phyloP scores from a whole-genome alignment of 2,329 filamentous ascomycete genomes.

The Cryphonectria carpinicola region DNA sequence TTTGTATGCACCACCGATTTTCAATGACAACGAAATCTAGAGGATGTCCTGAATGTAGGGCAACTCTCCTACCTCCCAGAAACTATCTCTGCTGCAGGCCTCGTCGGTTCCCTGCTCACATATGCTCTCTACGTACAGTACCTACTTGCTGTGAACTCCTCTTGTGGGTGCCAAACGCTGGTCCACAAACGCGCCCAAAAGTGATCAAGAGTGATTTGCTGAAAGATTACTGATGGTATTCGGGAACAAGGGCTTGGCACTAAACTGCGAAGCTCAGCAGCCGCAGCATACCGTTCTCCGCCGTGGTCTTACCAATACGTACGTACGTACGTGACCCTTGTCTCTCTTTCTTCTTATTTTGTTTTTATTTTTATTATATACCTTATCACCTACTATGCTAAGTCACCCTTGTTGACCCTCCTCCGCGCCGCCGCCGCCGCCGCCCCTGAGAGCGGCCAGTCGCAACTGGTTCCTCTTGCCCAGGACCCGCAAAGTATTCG shows the following conservation, averaged over 20 bases:
- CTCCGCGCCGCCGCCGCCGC: neutral
- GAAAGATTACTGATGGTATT: neutral
- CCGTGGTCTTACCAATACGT: neutral
- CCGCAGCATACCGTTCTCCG: neutral
- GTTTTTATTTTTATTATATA: too few species aligned
- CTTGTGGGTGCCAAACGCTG: neutral
- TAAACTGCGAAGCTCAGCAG: neutral
- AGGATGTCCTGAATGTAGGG: neutral
- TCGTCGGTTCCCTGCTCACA: neutral
- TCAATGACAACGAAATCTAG: constrained; percentile 1
- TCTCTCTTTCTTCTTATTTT: neutral
- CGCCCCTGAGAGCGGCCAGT: constrained; percentile 55
- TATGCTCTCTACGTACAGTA: neutral
- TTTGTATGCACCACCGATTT: neutral
- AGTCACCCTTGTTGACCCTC: constrained; percentile 32
- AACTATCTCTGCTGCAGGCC: neutral
- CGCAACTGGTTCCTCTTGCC: constrained; percentile 70
- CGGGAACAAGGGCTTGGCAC: neutral
- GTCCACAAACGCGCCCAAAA: neutral
- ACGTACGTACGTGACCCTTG: too few species aligned
- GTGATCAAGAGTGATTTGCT: neutral
- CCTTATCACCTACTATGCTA: neutral
- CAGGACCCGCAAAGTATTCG: constrained; percentile 69
- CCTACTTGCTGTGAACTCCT: neutral
- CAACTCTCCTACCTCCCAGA: neutral